Percentiles rank a stretch among this genome's conserved stretches.
These are phyloP conservation scores for Paramecium pentaurelia DNA, from an alignment of 73 alveolate genomes.

Conservation along the genomic window DNA sequence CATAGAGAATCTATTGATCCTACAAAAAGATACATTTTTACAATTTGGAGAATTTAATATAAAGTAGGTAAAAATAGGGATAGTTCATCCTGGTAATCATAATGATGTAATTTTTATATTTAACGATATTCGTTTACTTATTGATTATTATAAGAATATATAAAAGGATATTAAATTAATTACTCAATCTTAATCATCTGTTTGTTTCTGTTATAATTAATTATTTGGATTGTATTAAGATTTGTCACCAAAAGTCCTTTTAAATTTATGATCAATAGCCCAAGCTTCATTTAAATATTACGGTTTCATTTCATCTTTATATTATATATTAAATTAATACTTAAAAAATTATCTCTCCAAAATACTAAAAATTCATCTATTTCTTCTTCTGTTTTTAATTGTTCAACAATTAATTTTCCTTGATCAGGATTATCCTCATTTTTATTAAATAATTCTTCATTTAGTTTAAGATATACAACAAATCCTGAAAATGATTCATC, in stretches of 20 bases:
- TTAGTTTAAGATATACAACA: not conserved
- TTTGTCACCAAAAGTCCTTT: constrained; percentile 84
- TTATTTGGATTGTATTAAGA: not conserved
- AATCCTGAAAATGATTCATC: not conserved
- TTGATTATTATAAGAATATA: not conserved
- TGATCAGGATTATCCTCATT: constrained; percentile 67
- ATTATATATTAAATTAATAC: not conserved
- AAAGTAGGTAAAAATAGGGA: not conserved
- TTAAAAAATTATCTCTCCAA: constrained; percentile 90
- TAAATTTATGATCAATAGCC: constrained; percentile 91
- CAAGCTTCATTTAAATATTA: constrained; percentile 89
- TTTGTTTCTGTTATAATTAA: not conserved
- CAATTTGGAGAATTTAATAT: not conserved
- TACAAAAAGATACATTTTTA: not conserved
- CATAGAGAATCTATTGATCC: not conserved
- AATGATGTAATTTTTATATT: not conserved
- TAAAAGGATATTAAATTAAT: not conserved
- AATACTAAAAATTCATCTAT: constrained; percentile 79
- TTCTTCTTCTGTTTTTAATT: constrained; percentile 69
- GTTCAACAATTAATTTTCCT: constrained; percentile 88
- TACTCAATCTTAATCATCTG: not conserved
- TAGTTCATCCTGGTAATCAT: not conserved
- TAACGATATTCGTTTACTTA: not conserved
- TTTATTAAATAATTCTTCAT: not conserved
- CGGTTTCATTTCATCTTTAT: constrained; percentile 86